Percentiles rank a stretch among this genome's conserved stretches.
Conservation (phyloP, 2,329 filamentous ascomycete species). For the Teratosphaeriaceae sp. region DNA sequence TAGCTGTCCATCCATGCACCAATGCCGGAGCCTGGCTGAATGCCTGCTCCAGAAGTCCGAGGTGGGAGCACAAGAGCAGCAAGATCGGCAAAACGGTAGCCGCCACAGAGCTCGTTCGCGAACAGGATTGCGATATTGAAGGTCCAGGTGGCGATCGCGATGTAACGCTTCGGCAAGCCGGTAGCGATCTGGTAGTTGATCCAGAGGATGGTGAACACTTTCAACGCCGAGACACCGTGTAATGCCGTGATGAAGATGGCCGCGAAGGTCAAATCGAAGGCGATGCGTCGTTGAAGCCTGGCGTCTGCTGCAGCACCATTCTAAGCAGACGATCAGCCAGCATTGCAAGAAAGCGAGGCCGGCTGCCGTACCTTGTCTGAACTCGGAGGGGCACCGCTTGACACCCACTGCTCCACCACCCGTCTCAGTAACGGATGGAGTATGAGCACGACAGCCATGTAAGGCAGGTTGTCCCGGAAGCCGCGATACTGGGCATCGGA, state of each 20-base stretch:
- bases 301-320: constrained; percentile 30
- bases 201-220: constrained; percentile 73
- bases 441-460: constrained; percentile 64
- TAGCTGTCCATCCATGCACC: constrained; percentile 69
- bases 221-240: constrained; percentile 79
- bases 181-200: constrained; percentile 77
- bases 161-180: constrained; percentile 58
- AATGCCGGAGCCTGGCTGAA: constrained; percentile 41
- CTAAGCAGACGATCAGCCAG: background rate
- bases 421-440: constrained; percentile 74
- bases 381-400: background rate
- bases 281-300: constrained; percentile 57
- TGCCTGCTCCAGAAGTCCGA: constrained; percentile 31
- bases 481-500: constrained; percentile 81
- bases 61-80: constrained; percentile 46
- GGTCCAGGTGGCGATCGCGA: constrained; percentile 75
- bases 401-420: constrained; percentile 53
- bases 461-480: constrained; percentile 81
- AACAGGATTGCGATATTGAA: constrained; percentile 87
- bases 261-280: constrained; percentile 80
- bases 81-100: constrained; percentile 66
- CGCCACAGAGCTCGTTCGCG: constrained; percentile 75
- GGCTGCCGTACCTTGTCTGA: background rate
- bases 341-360: background rate
- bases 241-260: constrained; percentile 69